Conservation (phyloP, 2,329 filamentous ascomycete genomes). For the Lachnellula occidentalis region DNA sequence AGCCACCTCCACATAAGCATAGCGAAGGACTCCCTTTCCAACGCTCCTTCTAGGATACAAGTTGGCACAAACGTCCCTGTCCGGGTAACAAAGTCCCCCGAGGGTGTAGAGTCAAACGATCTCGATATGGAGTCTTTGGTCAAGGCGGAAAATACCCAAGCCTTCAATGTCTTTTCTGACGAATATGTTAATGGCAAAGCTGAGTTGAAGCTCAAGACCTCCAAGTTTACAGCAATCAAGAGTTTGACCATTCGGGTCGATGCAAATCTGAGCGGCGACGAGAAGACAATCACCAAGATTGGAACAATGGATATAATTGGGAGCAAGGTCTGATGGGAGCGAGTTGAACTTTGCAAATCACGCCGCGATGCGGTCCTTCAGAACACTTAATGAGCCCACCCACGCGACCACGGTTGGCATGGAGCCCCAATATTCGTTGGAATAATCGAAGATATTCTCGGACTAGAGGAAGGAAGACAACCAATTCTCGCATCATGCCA, state of each 20-base stretch:
- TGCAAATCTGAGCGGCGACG: slow-evolving; percentile 28
- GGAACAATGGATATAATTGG: slow-evolving; percentile 25
- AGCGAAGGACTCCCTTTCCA: slow-evolving; percentile 17
- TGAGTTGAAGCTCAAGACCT: slow-evolving; percentile 26
- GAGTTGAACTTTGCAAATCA: neutral
- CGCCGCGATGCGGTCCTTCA: no score
- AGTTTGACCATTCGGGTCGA: slow-evolving; percentile 26
- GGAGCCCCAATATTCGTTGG: no score
- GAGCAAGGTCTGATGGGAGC: slow-evolving; percentile 12
- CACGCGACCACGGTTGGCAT: no score
- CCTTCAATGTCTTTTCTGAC: slow-evolving; percentile 26
- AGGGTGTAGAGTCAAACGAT: slow-evolving; percentile 23
- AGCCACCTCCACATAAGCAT: slow-evolving; percentile 19
- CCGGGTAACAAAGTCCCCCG: slow-evolving; percentile 10
- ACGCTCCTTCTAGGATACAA: slow-evolving; percentile 23
- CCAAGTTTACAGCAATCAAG: slow-evolving; percentile 26
- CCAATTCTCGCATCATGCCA: no score
- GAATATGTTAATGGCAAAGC: slow-evolving; percentile 25
- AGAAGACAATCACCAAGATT: slow-evolving; percentile 21
- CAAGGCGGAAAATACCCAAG: slow-evolving; percentile 26
- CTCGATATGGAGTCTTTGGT: slow-evolving; percentile 23
- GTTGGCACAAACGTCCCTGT: slow-evolving; percentile 26
- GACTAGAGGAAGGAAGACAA: no score
- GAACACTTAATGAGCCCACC: no score
- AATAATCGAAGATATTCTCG: no score